Evolutionary conservation across 2,329 filamentous ascomycete genomes (phyloP).

Genomic region (Fusarium sp.): DNA sequence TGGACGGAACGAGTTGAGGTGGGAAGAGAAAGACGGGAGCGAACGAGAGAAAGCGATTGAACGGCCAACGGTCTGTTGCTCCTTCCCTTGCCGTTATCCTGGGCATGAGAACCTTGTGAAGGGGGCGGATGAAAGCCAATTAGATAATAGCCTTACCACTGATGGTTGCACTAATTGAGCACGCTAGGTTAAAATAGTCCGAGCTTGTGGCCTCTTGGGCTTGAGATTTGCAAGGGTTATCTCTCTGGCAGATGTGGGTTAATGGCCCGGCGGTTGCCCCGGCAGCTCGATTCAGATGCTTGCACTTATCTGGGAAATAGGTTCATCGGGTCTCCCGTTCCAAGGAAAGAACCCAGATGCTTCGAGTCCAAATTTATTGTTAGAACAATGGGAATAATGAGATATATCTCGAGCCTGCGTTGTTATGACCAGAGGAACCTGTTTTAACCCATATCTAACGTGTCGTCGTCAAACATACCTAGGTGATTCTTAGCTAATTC

Average conservation of each 20-base stretch:
- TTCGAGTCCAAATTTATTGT: conserved; percentile 4
- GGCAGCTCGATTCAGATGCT: conserved; percentile 33
- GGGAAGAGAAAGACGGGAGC: conserved; percentile 9
- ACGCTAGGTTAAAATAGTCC: conserved; percentile 27
- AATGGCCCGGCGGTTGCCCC: conserved; percentile 33
- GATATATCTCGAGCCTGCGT: not conserved
- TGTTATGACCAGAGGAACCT: not conserved
- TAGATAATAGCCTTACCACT: conserved; percentile 10
- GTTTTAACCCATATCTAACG: not conserved
- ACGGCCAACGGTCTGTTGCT: conserved; percentile 36
- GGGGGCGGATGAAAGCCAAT: conserved; percentile 31
- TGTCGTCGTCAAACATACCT: not conserved
- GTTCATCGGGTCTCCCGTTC: not conserved
- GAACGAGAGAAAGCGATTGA: conserved; percentile 29
- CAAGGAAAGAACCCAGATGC: conserved; percentile 22
- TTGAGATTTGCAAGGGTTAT: conserved; percentile 15
- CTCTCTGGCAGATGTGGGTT: conserved; percentile 18
- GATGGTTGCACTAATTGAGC: conserved; percentile 21
- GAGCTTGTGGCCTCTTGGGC: conserved; percentile 30
- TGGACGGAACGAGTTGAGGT: conserved; percentile 19
- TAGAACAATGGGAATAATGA: not conserved
- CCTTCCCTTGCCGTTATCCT: conserved; percentile 40
- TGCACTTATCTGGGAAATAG: conserved; percentile 16
- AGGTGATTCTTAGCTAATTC: conserved; percentile 4
- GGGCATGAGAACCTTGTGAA: conserved; percentile 24